These are phyloP conservation scores for Avena sativa DNA, from an alignment of 176 grass and related monocot species.

Conservation along the genomic window DNA sequence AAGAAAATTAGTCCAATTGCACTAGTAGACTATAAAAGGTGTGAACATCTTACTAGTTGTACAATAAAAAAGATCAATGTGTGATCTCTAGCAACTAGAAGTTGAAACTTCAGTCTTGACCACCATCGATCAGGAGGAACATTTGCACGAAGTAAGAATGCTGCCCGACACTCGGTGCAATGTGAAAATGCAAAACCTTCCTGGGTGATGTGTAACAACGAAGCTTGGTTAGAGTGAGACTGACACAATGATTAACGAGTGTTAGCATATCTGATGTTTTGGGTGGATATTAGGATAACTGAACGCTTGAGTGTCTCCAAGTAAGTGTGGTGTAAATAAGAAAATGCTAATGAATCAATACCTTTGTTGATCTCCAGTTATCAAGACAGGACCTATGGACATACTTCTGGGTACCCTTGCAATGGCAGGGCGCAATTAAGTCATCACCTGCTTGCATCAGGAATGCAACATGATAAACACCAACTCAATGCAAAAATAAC, in stretches of 20 bases:
- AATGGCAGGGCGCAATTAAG: conserved; percentile 89
- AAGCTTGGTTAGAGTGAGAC: conserved; percentile 30
- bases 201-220: conserved; percentile 52
- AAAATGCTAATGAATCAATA: conserved; percentile 40
- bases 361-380: conserved; percentile 98
- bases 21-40: conserved; percentile 24
- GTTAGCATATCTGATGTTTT: conserved; percentile 7
- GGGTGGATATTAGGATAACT: neutral
- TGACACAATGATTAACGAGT: conserved; percentile 6
- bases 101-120: conserved; percentile 88
- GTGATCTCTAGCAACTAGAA: conserved; percentile 92
- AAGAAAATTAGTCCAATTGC: conserved; percentile 2
- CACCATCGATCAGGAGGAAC: conserved; percentile 95
- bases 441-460: conserved; percentile 63
- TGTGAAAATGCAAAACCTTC: conserved; percentile 99
- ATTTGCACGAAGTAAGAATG: conserved; percentile 88
- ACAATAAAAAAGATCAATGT: conserved; percentile 93
- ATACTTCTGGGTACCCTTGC: conserved; percentile 96
- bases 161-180: conserved; percentile 92
- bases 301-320: conserved; percentile 3
- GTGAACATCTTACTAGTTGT: conserved; percentile 70
- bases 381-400: conserved; percentile 96
- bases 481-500: conserved; percentile 25
- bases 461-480: conserved; percentile 11
- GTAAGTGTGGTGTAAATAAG: neutral